phyloP scores from a whole-genome alignment of 2,329 filamentous ascomycete genomes.

The Herpotrichia juniperi region DNA sequence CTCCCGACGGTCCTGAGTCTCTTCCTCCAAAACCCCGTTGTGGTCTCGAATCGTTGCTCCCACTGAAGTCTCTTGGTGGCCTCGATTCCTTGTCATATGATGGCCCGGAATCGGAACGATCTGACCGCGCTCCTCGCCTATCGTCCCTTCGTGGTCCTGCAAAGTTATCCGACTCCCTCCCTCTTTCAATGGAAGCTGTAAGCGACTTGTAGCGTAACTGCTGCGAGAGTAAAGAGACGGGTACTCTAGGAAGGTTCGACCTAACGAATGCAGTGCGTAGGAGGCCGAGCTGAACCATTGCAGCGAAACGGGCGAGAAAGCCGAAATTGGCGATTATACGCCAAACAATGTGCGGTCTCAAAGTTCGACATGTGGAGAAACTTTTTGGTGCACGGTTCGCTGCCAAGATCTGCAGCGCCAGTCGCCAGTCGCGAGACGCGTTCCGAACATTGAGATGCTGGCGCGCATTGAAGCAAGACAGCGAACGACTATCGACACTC shows the following conservation, averaged over 20 bases:
- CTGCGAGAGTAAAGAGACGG: slow-evolving; percentile 16
- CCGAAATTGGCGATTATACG: neutral
- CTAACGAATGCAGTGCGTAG: slow-evolving; percentile 23
- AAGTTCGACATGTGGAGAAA: neutral
- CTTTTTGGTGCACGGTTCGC: neutral
- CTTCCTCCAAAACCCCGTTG: no score
- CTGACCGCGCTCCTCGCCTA: neutral
- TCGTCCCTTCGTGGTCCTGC: slow-evolving; percentile 9
- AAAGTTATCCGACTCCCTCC: neutral
- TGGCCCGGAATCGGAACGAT: neutral
- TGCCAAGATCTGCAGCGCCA: neutral
- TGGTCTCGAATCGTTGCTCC: no score
- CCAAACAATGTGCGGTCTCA: neutral
- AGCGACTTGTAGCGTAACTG: slow-evolving; percentile 36
- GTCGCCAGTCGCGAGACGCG: neutral
- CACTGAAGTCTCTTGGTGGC: no score
- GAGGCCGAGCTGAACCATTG: slow-evolving; percentile 27
- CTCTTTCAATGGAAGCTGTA: slow-evolving; percentile 38
- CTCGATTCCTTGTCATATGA: no score
- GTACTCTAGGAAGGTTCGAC: slow-evolving; percentile 15
- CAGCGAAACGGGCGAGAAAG: neutral
- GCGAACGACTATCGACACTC: no score
- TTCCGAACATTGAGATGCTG: no score
- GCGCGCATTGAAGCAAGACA: no score
- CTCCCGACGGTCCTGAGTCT: no score